A percentile compares a stretch with the other conserved stretches of the same genome.
These are phyloP conservation scores for Pichia eremophila DNA, from an alignment of 805 yeast genomes.

Conservation along the genomic window DNA sequence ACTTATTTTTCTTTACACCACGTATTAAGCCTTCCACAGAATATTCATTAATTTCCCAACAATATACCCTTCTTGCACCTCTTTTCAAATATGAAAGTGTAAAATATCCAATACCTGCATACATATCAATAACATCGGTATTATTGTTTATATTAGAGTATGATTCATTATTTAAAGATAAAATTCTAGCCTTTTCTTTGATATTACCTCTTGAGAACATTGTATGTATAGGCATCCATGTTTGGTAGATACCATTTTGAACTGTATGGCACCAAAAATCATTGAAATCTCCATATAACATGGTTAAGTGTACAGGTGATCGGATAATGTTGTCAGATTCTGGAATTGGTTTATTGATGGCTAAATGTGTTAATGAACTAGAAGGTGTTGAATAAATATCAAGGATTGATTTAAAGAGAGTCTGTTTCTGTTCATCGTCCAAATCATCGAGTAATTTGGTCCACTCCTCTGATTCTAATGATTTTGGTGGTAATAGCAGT, in stretches of 20 bases:
- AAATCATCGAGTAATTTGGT: constrained; percentile 2
- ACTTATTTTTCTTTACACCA: constrained; percentile 41
- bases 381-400: constrained; percentile 5
- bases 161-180: constrained; percentile 23
- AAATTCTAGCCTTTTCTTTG: constrained; percentile 64
- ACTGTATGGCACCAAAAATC: constrained; percentile 65
- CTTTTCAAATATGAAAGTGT: constrained; percentile 54
- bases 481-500: constrained; percentile 43
- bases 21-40: constrained; percentile 60
- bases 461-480: constrained; percentile 37
- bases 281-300: constrained; percentile 63
- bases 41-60: constrained; percentile 87
- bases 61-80: constrained; percentile 44
- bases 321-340: constrained; percentile 28
- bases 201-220: constrained; percentile 87
- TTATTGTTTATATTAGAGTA: constrained; percentile 21
- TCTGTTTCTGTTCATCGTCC: not conserved
- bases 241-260: constrained; percentile 70
- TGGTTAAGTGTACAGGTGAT: constrained; percentile 50
- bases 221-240: constrained; percentile 78
- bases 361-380: constrained; percentile 41
- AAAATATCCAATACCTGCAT: constrained; percentile 83
- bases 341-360: constrained; percentile 61
- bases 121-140: constrained; percentile 53
- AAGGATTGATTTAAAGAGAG: constrained; percentile 1